Conservation (phyloP, 1,284 basidiomycete genomes). For the Fomitopsis pinicola region DNA sequence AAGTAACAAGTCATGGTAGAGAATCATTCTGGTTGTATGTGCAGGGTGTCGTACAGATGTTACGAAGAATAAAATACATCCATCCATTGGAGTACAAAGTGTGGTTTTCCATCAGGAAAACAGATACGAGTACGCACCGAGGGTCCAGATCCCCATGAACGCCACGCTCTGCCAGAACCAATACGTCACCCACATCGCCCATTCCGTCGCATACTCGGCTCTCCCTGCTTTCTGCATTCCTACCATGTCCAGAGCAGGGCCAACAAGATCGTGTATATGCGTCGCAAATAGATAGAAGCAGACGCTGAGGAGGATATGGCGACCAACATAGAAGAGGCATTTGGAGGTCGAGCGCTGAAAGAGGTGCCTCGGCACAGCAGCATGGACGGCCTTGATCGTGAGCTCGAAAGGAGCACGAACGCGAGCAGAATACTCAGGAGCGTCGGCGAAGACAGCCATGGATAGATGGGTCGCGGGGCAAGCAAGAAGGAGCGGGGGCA, state of each 20-base stretch:
- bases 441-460: slow-evolving; percentile 13
- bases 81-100: too few relatives aligned
- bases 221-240: neutral
- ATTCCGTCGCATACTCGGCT: neutral
- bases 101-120: too few relatives aligned
- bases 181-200: slow-evolving; percentile 20
- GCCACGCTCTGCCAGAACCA: slow-evolving; percentile 28
- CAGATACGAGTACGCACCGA: slow-evolving; percentile 13
- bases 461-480: too few relatives aligned
- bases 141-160: slow-evolving; percentile 25
- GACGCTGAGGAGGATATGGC: slow-evolving; percentile 28
- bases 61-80: too few relatives aligned
- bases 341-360: slow-evolving; percentile 47
- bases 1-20: too few relatives aligned
- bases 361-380: slow-evolving; percentile 43
- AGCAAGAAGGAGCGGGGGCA: too few relatives aligned
- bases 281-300: slow-evolving; percentile 21
- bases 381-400: slow-evolving; percentile 41
- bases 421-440: slow-evolving; percentile 24
- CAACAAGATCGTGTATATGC: slow-evolving; percentile 15
- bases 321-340: slow-evolving; percentile 35
- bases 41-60: too few relatives aligned
- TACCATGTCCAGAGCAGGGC: neutral
- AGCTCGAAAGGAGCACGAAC: slow-evolving; percentile 27
- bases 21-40: too few relatives aligned